Evolutionary conservation across 495 filamentous ascomycete species (phyloP), one percentile per base, ranked within the genome.

Genomic region (Penicillium turbatum): DNA sequence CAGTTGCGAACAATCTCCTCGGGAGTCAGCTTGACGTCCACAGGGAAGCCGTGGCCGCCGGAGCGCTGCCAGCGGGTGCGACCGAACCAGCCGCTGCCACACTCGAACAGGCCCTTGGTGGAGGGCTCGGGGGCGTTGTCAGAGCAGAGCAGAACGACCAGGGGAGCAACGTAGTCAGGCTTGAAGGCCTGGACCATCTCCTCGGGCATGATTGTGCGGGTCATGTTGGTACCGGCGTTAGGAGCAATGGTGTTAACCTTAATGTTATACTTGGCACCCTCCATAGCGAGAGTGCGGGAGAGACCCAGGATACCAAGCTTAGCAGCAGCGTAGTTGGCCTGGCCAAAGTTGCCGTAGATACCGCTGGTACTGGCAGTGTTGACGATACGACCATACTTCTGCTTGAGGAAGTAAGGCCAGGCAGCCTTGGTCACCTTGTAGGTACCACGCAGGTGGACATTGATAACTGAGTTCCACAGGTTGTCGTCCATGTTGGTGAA

Each of bases 171-270:
- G 69, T 97, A 97, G 62, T 97, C 93, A 39, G 93, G 93, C 85
- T 98, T 98, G 83, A 98, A 96, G 32, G 93, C 95, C 78, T 97
- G 92, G 38, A 98, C 91, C 78, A 97, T 85, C 74, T 97, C 93
- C 66, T 97, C 90, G 34, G 93, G 95, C 76, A 98, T 86, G 74
- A 98, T 90, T 49, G 88, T 92, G 52, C 85, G 80, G 55, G 93
- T 98, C 89, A 98, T 95, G 65, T 87, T 86, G 34, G 93, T 98
- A 59, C 93, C 93, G 35, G 93, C 93, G 64, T 98, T 98, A 36
- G 93, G 93, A 29, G 93, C 93, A 59, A 98, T 96, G 42, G 95
- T 97, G 80, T 98, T 98, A 65, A 96, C 91, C 69, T 82, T 89
- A 72, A 98, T 97, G 79, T 97, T 97, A 80, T 98, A 92, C 78